Evolutionary conservation across 1,284 basidiomycete species (phyloP), one percentile per base, ranked within the genome.

Genomic region (Apiotrichum porosum): DNA sequence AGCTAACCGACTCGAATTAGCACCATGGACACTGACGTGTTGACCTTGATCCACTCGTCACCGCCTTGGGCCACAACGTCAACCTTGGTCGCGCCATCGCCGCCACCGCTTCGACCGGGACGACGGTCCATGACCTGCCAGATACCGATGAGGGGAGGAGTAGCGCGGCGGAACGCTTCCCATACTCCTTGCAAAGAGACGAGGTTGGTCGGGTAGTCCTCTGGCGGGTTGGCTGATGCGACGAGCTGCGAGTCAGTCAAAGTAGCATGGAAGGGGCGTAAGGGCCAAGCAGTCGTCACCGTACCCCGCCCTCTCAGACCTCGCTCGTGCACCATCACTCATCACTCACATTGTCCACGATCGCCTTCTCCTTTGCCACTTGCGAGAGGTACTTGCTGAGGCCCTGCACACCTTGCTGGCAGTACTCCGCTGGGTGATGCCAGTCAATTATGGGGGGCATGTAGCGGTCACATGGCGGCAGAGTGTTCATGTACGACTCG

Each of bases 51-150:
- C 88, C 88, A 92, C 8, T 77, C 74, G 23, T 78, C 75, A 0
- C 87, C 88, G 41, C 81, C 80, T 24, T 85, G 43, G 79, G 83
- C 82, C 13, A 90, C 82, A 6, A 91, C 77, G 62, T 92, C 88
- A 0, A 91, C 81, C 45, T 68, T 67, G 26, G 60, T 55, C 31
- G 17, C 36, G 13, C 44, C 41, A 6, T 31, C 43, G 8, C 31
- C 26, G 8, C 31, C 33, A 4, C 33, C 45, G 18, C 42, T 44
- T 10, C 39, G 30, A 5, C 50, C 56, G 2, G 43, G 33, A 1
- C 49, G 40, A 13, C 53, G 45, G 15, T 68, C 65, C 22, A 69
- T 43, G 3, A 56, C 36, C 43, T 66, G 66, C n/a, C 51, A 52
- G 2, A 71, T 60, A 8, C 49, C 51, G 5, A 57, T 42, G 0